Base-by-base conservation (phyloP, 805 yeast genomes). In the Hanseniaspora singularis region DNA sequence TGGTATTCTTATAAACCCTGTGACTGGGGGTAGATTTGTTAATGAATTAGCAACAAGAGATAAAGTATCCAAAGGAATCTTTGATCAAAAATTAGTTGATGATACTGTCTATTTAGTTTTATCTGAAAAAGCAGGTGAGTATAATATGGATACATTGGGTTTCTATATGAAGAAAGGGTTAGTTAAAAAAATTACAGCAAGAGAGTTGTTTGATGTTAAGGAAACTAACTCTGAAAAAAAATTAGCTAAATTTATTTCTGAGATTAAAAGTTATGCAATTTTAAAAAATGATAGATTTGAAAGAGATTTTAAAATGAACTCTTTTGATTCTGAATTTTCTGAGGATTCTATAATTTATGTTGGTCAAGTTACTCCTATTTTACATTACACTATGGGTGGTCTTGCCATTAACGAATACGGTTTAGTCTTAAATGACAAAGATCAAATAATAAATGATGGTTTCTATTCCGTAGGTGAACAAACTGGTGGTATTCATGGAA, bases 351-450 rank as follows among this genome's bases (percentile, higher is more conserved):
- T 51, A 2, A 50, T 73, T 4, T 74, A 63, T 55, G 69, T 67
- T 46, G 80, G 77, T 4, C 65, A 71, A 41, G 65, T 74, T 4
- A 76, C 81, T 0, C 81, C 81, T 8, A 79, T 75, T 4, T 69
- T 77, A 31, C 84, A 77, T 58, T 77, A 76, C 59, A 74, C 83
- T 8, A 77, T 72, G 68, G 85, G 86, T 19, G 85, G 86, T 40
- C 74, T 76, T 4, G 69, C 70, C 57, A 73, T 76, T 48, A 68
- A 75, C 55, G 71, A 66, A 20, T 55, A 66, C 34, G 63, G 73
- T 0, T 69, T 69, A 48, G 75, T 74, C 1, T 40, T 69, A n/a
- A 56, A 53, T 22, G 26, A 33, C 6, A 54, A 60, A 34, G 53
- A 63, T 27, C 55, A 59, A 15, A 48, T 58, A 1, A 53, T 66